Evolutionary conservation across 352 stramenopile genomes (phyloP).

Genomic region (Phytopythium helicoides): DNA sequence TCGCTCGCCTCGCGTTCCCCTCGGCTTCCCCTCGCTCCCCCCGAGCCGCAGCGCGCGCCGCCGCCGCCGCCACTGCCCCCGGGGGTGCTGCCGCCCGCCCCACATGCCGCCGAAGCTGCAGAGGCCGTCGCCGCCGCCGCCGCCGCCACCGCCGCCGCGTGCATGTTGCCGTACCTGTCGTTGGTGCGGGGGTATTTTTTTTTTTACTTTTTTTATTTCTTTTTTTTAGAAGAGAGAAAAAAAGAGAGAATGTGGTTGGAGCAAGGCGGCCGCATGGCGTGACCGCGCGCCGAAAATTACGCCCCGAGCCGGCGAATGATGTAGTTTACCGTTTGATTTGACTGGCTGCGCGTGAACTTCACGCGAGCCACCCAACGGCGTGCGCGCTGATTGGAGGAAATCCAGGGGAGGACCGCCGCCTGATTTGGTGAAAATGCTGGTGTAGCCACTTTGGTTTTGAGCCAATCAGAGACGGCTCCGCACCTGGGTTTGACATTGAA

Average conservation of each 20-base stretch:
- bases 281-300: too few relatives aligned
- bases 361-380: neutral
- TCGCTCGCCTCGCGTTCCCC: neutral
- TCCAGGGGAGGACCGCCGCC: too few relatives aligned
- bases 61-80: constrained; percentile 1
- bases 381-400: neutral
- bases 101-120: neutral
- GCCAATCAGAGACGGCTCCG: too few relatives aligned
- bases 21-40: neutral
- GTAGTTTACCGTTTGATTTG: too few relatives aligned
- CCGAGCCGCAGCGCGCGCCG: neutral
- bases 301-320: too few relatives aligned
- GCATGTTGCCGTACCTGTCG: constrained; percentile 31
- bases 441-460: too few relatives aligned
- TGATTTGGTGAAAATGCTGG: too few relatives aligned
- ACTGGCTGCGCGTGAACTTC: too few relatives aligned
- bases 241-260: constrained; percentile 76
- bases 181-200: constrained; percentile 51
- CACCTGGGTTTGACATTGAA: too few relatives aligned
- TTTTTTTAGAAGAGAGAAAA: constrained; percentile 89
- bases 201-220: constrained; percentile 78
- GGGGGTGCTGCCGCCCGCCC: too few relatives aligned
- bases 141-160: neutral
- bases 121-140: neutral
- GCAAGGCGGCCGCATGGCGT: neutral